A percentile compares a stretch with the other conserved stretches of the same genome.
Conservation (phyloP, 768 basidiomycete genomes). For the Pulveroboletus sp. region DNA sequence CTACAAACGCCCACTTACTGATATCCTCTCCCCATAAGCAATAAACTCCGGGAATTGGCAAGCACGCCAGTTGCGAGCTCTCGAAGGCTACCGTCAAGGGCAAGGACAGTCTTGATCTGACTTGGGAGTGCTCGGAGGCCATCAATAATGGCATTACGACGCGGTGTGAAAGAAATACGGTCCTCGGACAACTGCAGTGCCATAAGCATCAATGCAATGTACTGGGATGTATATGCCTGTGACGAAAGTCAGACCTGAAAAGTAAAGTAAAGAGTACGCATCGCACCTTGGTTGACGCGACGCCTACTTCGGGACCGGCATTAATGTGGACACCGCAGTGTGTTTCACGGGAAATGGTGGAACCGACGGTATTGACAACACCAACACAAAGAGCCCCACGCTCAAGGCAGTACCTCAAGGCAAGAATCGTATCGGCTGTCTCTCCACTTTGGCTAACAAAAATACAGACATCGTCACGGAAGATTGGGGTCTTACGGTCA, state of each 20-base stretch:
- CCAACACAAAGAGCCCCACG: conserved; percentile 95
- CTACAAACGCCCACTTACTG: conserved; percentile 52
- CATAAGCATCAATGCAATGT: conserved; percentile 96
- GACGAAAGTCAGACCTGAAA: conserved; percentile 1
- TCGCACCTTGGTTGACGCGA: conserved; percentile 90
- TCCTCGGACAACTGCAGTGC: conserved; percentile 98
- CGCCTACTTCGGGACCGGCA: conserved; percentile 97
- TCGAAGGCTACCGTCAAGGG: conserved; percentile 70
- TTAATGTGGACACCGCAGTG: conserved; percentile 99
- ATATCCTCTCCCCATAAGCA: conserved; percentile 98
- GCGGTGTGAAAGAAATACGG: conserved; percentile 85
- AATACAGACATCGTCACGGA: conserved; percentile 95
- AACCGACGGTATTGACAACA: conserved; percentile 98
- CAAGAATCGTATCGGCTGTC: conserved; percentile 96
- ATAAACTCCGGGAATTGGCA: conserved; percentile 75
- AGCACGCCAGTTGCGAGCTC: conserved; percentile 76
- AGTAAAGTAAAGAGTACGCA: background rate
- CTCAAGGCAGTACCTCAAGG: conserved; percentile 93
- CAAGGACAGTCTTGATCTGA: conserved; percentile 85
- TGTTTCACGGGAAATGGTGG: conserved; percentile 94
- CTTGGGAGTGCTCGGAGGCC: conserved; percentile 86
- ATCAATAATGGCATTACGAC: conserved; percentile 89
- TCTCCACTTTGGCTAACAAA: conserved; percentile 98
- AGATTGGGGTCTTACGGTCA: conserved; percentile 98
- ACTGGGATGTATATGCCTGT: conserved; percentile 97